These are phyloP conservation scores for Magnaporthiopsis poae DNA, from an alignment of 2,329 filamentous ascomycete genomes.

Conservation along the genomic window DNA sequence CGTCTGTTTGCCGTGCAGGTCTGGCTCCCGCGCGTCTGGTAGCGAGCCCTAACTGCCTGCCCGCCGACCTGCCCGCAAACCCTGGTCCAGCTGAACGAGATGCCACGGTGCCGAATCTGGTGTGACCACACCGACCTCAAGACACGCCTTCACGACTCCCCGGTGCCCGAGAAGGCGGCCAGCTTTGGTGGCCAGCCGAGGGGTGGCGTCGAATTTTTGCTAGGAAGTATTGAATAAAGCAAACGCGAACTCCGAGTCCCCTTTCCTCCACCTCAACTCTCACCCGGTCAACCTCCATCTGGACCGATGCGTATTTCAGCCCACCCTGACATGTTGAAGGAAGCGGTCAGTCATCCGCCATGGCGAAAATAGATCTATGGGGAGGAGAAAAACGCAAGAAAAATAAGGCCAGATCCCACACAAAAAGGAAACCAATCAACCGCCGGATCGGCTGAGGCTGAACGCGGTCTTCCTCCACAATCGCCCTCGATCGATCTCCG, in stretches of 20 bases:
- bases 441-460: neutral
- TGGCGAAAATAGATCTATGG: neutral
- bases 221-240: neutral
- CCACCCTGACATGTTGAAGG: neutral
- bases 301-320: neutral
- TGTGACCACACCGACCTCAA: neutral
- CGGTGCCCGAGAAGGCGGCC: neutral
- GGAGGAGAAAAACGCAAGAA: neutral
- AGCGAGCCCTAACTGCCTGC: neutral
- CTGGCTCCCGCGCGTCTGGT: neutral
- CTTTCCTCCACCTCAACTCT: neutral
- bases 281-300: neutral
- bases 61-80: no score
- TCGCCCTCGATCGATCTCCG: neutral
- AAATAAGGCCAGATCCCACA: neutral
- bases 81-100: neutral
- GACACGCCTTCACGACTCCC: neutral
- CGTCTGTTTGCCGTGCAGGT: neutral
- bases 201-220: neutral
- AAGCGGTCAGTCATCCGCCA: neutral
- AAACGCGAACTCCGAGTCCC: neutral
- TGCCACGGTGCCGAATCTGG: neutral
- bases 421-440: no score
- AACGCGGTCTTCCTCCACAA: neutral
- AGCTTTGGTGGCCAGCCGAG: neutral